phyloP scores from a whole-genome alignment of 2,329 filamentous ascomycete genomes.

The Pseudogymnoascus sp. region DNA sequence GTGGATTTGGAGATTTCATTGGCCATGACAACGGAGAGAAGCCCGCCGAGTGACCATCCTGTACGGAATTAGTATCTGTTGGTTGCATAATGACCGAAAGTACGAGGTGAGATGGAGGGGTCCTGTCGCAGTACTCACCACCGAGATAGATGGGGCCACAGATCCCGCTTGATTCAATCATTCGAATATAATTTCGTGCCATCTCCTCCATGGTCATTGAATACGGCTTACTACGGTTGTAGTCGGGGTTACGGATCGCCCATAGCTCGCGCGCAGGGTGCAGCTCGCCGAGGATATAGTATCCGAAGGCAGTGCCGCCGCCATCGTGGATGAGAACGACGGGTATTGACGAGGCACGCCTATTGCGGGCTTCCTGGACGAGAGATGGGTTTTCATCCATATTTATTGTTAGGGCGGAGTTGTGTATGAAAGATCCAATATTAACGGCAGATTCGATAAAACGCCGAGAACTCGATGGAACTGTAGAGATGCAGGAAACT shows the following conservation, averaged over 20 bases:
- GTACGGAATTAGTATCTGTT: not conserved
- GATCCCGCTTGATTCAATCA: not conserved
- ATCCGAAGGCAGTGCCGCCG: not conserved
- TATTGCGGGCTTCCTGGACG: not conserved
- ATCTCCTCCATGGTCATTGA: not conserved
- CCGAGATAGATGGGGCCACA: slow-evolving; percentile 2
- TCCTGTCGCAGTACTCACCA: not conserved
- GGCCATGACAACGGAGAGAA: not conserved
- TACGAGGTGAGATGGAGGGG: not conserved
- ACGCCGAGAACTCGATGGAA: not conserved
- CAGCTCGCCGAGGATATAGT: slow-evolving; percentile 3
- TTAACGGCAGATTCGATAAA: not conserved
- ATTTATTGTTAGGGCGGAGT: not conserved
- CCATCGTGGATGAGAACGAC: slow-evolving; percentile 11
- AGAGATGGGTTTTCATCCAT: not conserved
- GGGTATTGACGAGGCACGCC: not conserved
- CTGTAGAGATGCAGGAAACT: not conserved
- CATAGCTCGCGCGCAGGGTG: slow-evolving; percentile 3
- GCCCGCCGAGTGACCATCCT: slow-evolving; percentile 5
- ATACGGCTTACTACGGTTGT: not conserved
- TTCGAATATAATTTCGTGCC: not conserved
- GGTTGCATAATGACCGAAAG: not conserved
- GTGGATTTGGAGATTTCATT: slow-evolving; percentile 6
- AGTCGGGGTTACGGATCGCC: slow-evolving; percentile 5
- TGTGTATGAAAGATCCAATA: not conserved